These are phyloP conservation scores for Tetracladium marchalianum DNA, from an alignment of 495 filamentous ascomycete species.

Conservation along the genomic window DNA sequence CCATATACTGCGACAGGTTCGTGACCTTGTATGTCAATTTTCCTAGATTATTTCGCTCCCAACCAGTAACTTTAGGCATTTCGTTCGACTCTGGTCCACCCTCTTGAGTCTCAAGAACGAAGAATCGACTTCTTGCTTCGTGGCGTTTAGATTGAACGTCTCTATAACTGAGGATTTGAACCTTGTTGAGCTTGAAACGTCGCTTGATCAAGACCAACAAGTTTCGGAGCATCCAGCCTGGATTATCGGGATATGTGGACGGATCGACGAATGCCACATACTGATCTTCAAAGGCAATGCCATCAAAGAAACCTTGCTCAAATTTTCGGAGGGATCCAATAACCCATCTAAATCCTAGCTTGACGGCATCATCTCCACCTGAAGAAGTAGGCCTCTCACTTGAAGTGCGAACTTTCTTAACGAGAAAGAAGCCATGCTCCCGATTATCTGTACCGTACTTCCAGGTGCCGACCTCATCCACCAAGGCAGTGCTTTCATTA, in stretches of 20 bases:
- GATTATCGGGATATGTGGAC: conserved; percentile 74
- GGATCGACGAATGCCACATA: conserved; percentile 86
- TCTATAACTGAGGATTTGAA: conserved; percentile 84
- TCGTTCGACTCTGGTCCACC: conserved; percentile 6
- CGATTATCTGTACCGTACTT: conserved; percentile 64
- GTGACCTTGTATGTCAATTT: conserved; percentile 68
- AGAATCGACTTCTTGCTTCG: conserved; percentile 67
- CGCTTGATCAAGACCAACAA: conserved; percentile 76
- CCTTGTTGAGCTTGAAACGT: conserved; percentile 64
- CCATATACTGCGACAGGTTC: conserved; percentile 83
- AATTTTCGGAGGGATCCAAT: conserved; percentile 66
- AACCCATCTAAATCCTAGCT: conserved; percentile 58
- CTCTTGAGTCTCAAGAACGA: conserved; percentile 47
- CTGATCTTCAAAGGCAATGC: conserved; percentile 53
- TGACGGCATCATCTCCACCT: conserved; percentile 23
- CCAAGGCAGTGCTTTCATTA: conserved; percentile 61
- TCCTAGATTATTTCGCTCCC: conserved; percentile 73
- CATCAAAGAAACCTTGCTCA: conserved; percentile 80
- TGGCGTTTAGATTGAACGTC: conserved; percentile 68
- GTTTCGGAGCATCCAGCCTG: conserved; percentile 90
- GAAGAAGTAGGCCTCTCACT: conserved; percentile 26
- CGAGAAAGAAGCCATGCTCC: conserved; percentile 91
- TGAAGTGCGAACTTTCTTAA: conserved; percentile 49
- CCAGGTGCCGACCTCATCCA: conserved; percentile 79
- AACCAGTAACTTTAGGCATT: conserved; percentile 79